Evolutionary conservation across 805 yeast genomes (phyloP).

Genomic region (Hanseniaspora jakobsenii): DNA sequence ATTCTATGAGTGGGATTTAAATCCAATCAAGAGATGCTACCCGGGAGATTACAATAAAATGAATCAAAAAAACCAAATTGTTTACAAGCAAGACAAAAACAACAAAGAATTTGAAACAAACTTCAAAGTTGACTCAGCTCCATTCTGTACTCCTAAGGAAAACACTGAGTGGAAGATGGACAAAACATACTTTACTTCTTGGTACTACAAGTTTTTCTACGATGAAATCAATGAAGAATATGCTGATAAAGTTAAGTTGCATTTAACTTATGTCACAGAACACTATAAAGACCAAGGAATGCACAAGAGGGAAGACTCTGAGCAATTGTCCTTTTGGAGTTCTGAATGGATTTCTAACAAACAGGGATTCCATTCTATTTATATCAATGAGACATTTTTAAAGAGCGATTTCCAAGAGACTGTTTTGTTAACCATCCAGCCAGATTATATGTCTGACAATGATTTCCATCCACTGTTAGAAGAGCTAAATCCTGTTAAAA

Average conservation of each 20-base stretch:
- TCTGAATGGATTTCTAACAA: constrained; percentile 59
- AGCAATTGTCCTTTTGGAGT: constrained; percentile 41
- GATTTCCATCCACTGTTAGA: constrained; percentile 43
- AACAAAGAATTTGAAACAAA: constrained; percentile 11
- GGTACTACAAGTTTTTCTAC: constrained; percentile 60
- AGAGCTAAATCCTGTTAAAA: constrained; percentile 36
- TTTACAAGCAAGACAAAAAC: constrained; percentile 21
- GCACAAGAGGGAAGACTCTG: constrained; percentile 33
- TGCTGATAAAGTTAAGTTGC: constrained; percentile 52
- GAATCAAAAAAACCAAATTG: constrained; percentile 33
- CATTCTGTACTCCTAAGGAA: constrained; percentile 78
- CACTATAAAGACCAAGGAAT: constrained; percentile 43
- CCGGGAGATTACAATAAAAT: constrained; percentile 62
- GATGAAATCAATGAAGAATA: constrained; percentile 29
- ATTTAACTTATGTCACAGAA: constrained; percentile 54
- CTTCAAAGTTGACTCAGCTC: constrained; percentile 39
- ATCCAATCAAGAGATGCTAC: constrained; percentile 75
- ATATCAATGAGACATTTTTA: constrained; percentile 54
- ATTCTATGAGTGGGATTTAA: constrained; percentile 50
- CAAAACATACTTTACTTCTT: constrained; percentile 59
- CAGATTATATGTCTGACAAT: constrained; percentile 51
- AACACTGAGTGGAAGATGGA: constrained; percentile 45
- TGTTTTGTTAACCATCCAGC: constrained; percentile 62
- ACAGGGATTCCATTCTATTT: constrained; percentile 54
- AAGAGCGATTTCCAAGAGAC: constrained; percentile 40